Percentiles rank a stretch among this genome's conserved stretches.
Evolutionary conservation across 176 grass and related monocot species (phyloP).

Genomic region (Avena atlantica): DNA sequence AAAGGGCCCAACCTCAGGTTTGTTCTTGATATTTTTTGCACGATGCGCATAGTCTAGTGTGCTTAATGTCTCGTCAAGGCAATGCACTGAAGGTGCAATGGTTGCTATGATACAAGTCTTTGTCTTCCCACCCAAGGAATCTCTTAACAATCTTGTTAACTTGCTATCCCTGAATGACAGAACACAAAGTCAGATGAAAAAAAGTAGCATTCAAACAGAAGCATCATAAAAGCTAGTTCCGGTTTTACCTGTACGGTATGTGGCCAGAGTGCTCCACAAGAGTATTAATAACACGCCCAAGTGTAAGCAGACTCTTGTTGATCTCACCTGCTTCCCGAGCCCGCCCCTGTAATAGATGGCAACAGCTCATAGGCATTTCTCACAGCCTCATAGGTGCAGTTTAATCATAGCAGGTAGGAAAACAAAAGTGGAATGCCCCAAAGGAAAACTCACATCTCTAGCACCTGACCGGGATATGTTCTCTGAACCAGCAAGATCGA

Average conservation of each 20-base stretch:
- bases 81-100: conserved; percentile 74
- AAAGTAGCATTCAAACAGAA: conserved; percentile 16
- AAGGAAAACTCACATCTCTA: conserved; percentile 64
- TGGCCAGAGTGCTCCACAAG: conserved; percentile 91
- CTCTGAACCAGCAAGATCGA: conserved; percentile 90
- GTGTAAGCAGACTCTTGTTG: conserved; percentile 92
- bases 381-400: not conserved
- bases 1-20: conserved; percentile 70
- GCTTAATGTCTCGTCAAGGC: conserved; percentile 90
- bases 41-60: conserved; percentile 87
- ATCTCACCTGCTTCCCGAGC: conserved; percentile 94
- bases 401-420: not conserved
- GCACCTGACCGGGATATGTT: conserved; percentile 85
- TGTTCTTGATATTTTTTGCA: conserved; percentile 94
- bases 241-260: conserved; percentile 80
- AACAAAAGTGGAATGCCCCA: not conserved
- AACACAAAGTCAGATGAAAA: conserved; percentile 28
- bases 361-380: not conserved
- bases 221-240: not conserved
- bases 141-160: conserved; percentile 86
- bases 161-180: conserved; percentile 82
- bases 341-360: conserved; percentile 53
- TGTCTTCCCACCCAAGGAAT: conserved; percentile 91
- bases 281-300: conserved; percentile 94
- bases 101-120: conserved; percentile 96